These are phyloP conservation scores for Mycotypha africana DNA, from an alignment of 371 early-diverging fungal genomes.

Conservation along the genomic window DNA sequence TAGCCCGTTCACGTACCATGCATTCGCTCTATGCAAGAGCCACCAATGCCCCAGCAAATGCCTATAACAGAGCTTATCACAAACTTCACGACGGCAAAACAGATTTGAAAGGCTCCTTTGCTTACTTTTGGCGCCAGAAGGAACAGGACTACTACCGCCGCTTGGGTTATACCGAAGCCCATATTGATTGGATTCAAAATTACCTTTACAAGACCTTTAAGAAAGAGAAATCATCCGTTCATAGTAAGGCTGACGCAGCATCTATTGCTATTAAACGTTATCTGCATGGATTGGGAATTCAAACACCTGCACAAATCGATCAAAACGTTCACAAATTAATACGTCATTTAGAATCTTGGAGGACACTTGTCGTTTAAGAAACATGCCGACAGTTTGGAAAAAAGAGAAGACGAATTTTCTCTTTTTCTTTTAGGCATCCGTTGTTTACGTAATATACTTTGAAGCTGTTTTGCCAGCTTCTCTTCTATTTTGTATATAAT, in stretches of 20 bases:
- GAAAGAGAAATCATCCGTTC: constrained; percentile 16
- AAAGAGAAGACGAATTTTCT: too few relatives aligned
- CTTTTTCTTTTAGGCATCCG: too few relatives aligned
- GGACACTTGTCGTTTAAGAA: constrained; percentile 12
- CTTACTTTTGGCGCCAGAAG: constrained; percentile 15
- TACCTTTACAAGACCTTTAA: constrained; percentile 15
- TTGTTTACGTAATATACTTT: too few relatives aligned
- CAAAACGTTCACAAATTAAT: constrained; percentile 26
- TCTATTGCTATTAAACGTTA: constrained; percentile 23
- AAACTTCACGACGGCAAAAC: not conserved
- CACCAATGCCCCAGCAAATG: constrained; percentile 5
- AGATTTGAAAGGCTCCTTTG: constrained; percentile 10
- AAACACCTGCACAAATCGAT: constrained; percentile 30
- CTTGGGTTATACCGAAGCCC: constrained; percentile 22
- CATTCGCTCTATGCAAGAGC: constrained; percentile 5
- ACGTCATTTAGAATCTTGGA: constrained; percentile 29
- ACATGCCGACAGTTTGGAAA: not conserved
- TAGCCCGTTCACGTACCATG: constrained; percentile 4
- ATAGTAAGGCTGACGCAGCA: constrained; percentile 21
- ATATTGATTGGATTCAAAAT: constrained; percentile 22
- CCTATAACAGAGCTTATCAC: constrained; percentile 3
- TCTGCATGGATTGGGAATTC: constrained; percentile 21
- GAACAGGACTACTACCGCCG: constrained; percentile 14
- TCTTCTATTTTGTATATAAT: too few relatives aligned
- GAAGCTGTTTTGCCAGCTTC: too few relatives aligned